Evolutionary conservation across 2,329 filamentous ascomycete genomes (phyloP).

Genomic region (Fusarium chuoi): DNA sequence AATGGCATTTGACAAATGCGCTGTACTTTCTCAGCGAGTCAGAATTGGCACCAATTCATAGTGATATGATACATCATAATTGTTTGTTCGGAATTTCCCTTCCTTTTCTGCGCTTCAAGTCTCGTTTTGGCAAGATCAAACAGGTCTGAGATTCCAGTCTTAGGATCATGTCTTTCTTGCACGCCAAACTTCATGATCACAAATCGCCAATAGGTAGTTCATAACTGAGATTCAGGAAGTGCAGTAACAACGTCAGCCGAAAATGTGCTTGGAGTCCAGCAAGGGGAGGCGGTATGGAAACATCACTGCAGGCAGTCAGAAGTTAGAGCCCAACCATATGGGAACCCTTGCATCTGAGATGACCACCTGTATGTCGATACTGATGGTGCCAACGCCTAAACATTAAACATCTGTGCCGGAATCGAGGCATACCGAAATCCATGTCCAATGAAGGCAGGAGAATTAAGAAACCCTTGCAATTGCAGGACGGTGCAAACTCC

Average conservation of each 20-base stretch:
- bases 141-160: conserved; percentile 3
- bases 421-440: conserved; percentile 4
- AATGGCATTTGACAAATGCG: not conserved
- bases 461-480: conserved; percentile 6
- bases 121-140: conserved; percentile 1
- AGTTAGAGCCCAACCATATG: conserved; percentile 14
- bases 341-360: conserved; percentile 15
- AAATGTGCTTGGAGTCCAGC: not conserved
- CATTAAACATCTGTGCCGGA: conserved; percentile 11
- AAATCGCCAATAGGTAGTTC: not conserved
- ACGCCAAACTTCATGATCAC: not conserved
- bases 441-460: conserved; percentile 2
- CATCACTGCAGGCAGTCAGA: conserved; percentile 8
- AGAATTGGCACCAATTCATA: not conserved
- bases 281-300: conserved; percentile 2
- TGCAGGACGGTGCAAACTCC: conserved; percentile 23
- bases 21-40: conserved; percentile 8
- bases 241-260: conserved; percentile 4
- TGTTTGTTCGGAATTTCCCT: not conserved
- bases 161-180: not conserved
- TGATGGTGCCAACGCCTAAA: conserved; percentile 15
- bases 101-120: not conserved
- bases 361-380: conserved; percentile 13
- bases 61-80: conserved; percentile 5
- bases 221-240: not conserved